These are phyloP conservation scores for Calocybe gangraenosa DNA, from an alignment of 768 basidiomycete species.

Conservation along the genomic window DNA sequence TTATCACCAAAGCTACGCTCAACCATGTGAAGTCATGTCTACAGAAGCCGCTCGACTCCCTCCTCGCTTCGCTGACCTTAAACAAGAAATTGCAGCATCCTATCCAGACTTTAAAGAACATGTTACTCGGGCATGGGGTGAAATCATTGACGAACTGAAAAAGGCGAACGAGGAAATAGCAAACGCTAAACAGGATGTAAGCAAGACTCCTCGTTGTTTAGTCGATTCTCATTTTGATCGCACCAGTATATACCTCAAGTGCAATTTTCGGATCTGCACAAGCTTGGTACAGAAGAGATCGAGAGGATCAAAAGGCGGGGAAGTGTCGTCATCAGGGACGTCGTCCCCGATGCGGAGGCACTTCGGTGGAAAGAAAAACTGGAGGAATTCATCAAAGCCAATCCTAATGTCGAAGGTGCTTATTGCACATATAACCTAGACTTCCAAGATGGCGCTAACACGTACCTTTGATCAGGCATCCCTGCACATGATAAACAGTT, in stretches of 20 bases:
- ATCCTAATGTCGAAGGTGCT: conserved; percentile 53
- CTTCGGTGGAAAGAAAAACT: conserved; percentile 54
- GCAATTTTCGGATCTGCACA: conserved; percentile 48
- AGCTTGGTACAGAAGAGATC: conserved; percentile 40
- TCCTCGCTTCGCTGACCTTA: conserved; percentile 54
- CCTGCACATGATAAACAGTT: conserved; percentile 65
- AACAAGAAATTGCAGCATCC: conserved; percentile 48
- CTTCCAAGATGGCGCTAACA: not conserved
- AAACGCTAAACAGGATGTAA: conserved; percentile 44
- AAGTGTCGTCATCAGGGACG: conserved; percentile 55
- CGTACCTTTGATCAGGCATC: conserved; percentile 31
- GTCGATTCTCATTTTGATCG: not conserved
- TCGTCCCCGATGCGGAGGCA: conserved; percentile 56
- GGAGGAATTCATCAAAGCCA: conserved; percentile 50
- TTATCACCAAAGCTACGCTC: too few relatives aligned
- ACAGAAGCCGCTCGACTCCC: conserved; percentile 24
- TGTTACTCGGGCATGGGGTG: conserved; percentile 52
- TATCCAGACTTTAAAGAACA: conserved; percentile 49
- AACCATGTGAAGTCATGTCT: conserved; percentile 6
- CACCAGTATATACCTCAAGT: conserved; percentile 59
- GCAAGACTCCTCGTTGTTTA: conserved; percentile 13
- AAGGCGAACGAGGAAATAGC: conserved; percentile 40
- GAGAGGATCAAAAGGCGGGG: conserved; percentile 51
- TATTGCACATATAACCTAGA: not conserved
- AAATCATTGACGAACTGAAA: conserved; percentile 50